These are phyloP conservation scores for Plasmopara halstedii DNA, from an alignment of 352 stramenopile genomes.

Conservation along the genomic window DNA sequence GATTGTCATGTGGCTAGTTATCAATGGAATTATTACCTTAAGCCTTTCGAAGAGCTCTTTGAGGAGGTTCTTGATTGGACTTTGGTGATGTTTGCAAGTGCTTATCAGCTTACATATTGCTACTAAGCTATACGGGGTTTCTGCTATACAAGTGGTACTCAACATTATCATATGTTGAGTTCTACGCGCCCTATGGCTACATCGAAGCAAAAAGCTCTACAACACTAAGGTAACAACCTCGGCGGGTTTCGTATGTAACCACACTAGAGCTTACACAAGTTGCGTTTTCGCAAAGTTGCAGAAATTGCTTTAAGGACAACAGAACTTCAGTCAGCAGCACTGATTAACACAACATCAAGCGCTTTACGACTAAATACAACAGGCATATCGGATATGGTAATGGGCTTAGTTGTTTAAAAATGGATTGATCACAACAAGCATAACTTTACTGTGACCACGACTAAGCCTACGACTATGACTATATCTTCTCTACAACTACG, in stretches of 20 bases:
- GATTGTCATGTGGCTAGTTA: not conserved
- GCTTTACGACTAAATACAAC: not conserved
- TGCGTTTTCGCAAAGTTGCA: not conserved
- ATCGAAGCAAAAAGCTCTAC: conserved; percentile 4
- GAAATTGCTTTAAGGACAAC: not conserved
- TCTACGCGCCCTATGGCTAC: conserved; percentile 3
- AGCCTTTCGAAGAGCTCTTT: conserved; percentile 1
- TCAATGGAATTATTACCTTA: conserved; percentile 2
- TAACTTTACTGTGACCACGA: not conserved
- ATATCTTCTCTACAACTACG: not conserved
- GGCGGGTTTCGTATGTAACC: not conserved
- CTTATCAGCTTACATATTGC: not conserved
- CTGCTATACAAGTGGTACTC: not conserved
- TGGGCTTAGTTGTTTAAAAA: too few species aligned
- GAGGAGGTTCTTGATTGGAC: not conserved
- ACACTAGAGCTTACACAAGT: not conserved
- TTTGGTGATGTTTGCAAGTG: not conserved
- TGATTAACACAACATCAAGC: not conserved
- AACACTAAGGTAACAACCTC: conserved; percentile 1
- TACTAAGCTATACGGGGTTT: not conserved
- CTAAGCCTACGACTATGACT: not conserved
- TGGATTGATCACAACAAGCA: not conserved
- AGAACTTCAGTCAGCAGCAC: not conserved
- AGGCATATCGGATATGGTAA: not conserved
- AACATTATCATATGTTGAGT: conserved; percentile 2